These are phyloP conservation scores for Periconia sp. DNA, from an alignment of 2,329 filamentous ascomycete genomes.

Conservation along the genomic window DNA sequence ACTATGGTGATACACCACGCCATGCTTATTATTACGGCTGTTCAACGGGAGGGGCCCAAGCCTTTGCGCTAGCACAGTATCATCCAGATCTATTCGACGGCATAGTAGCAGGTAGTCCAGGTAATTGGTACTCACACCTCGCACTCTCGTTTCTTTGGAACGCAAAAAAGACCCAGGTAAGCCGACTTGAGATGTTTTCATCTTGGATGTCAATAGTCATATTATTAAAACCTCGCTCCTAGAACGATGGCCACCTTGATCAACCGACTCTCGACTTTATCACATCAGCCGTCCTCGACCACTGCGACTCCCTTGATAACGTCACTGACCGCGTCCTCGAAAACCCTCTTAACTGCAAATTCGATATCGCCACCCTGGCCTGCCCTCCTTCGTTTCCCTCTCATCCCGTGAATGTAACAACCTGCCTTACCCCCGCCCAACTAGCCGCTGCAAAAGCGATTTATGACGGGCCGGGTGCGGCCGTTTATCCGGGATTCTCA, in stretches of 20 bases:
- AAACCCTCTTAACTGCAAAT: slow-evolving; percentile 39
- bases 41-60: slow-evolving; percentile 20
- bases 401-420: slow-evolving; percentile 14
- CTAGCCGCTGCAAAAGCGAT: slow-evolving; percentile 34
- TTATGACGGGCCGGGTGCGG: slow-evolving; percentile 31
- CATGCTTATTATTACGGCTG: no score
- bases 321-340: slow-evolving; percentile 44
- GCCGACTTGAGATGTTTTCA: no score
- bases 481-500: slow-evolving; percentile 46
- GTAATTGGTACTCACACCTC: not conserved
- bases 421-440: slow-evolving; percentile 38
- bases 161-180: not conserved
- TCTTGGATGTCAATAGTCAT: not conserved
- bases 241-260: slow-evolving; percentile 14
- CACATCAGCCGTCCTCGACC: slow-evolving; percentile 35
- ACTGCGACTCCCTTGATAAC: slow-evolving; percentile 46
- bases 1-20: slow-evolving; percentile 16
- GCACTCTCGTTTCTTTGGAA: slow-evolving; percentile 1
- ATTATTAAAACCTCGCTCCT: not conserved
- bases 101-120: slow-evolving; percentile 6
- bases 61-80: slow-evolving; percentile 20
- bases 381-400: slow-evolving; percentile 31
- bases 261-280: slow-evolving; percentile 38
- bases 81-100: slow-evolving; percentile 25
- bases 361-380: no score